These are phyloP conservation scores for Debaryomyces subglobosus DNA, from an alignment of 1,139 yeast genomes.

Conservation along the genomic window DNA sequence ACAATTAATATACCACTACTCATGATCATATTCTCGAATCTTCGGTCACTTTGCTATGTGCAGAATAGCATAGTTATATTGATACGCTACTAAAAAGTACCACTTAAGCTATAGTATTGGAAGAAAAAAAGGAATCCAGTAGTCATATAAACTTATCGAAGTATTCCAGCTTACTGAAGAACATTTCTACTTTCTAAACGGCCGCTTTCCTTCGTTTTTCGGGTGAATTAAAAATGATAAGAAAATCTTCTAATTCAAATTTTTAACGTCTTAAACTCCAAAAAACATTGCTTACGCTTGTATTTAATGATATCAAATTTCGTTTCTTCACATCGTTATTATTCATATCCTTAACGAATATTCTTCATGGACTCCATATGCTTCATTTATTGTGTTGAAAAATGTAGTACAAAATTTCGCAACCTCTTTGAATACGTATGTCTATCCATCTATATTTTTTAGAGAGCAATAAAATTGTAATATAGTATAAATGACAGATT, in stretches of 20 bases:
- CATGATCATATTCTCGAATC: conserved; percentile 8
- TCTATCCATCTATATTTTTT: not conserved
- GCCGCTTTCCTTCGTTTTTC: too few species aligned
- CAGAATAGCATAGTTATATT: not conserved
- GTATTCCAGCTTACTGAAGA: too few species aligned
- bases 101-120: not conserved
- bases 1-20: not conserved
- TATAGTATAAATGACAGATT: not conserved
- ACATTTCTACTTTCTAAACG: too few species aligned
- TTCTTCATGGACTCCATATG: too few species aligned
- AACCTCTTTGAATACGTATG: not conserved
- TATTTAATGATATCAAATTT: too few species aligned
- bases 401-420: not conserved
- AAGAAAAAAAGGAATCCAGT: not conserved
- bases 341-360: too few species aligned
- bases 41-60: conserved; percentile 2
- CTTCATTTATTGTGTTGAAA: not conserved
- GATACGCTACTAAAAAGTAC: not conserved
- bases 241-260: too few species aligned
- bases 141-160: not conserved
- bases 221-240: too few species aligned
- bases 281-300: too few species aligned
- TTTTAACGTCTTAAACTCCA: too few species aligned
- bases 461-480: not conserved
- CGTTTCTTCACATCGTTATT: too few species aligned